Evolutionary conservation across 164 flowering plant genomes (phyloP).

Genomic region (Buxus sempervirens): DNA sequence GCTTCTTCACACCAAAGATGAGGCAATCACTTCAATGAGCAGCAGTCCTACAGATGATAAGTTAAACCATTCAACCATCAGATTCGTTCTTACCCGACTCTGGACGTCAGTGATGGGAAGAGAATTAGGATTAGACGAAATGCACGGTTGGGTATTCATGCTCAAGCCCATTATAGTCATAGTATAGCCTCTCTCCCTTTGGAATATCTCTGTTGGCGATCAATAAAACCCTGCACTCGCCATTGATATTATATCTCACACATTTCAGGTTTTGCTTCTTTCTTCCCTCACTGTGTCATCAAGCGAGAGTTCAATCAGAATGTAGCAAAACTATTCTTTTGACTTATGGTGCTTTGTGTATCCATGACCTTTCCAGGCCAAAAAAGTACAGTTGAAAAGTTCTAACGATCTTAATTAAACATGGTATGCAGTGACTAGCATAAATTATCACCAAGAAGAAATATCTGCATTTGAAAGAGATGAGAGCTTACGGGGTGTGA

Average conservation of each 20-base stretch:
- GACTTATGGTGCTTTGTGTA: too few relatives aligned
- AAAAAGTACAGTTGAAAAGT: background rate
- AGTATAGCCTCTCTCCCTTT: conserved; percentile 86
- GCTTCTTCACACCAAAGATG: conserved; percentile 3
- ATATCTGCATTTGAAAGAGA: background rate
- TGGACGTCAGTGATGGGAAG: background rate
- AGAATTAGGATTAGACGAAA: conserved; percentile 51
- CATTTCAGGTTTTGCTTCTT: conserved; percentile 94
- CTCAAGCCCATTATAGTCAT: conserved; percentile 85
- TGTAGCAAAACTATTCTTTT: background rate
- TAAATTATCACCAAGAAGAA: background rate
- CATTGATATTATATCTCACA: conserved; percentile 69
- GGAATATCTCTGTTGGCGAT: conserved; percentile 77
- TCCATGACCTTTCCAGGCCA: background rate
- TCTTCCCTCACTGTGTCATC: conserved; percentile 69
- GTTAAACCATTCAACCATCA: conserved; percentile 5
- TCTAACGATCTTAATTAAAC: too few relatives aligned
- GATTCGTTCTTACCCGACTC: background rate
- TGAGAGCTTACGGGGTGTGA: conserved; percentile 59
- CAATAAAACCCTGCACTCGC: conserved; percentile 72
- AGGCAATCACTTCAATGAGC: too few relatives aligned
- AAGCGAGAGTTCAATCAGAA: conserved; percentile 1
- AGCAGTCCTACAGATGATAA: background rate
- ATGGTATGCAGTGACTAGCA: background rate
- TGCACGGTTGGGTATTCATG: conserved; percentile 91